phyloP scores from a whole-genome alignment of 179 eudicot species.

The Silene noctiflora region DNA sequence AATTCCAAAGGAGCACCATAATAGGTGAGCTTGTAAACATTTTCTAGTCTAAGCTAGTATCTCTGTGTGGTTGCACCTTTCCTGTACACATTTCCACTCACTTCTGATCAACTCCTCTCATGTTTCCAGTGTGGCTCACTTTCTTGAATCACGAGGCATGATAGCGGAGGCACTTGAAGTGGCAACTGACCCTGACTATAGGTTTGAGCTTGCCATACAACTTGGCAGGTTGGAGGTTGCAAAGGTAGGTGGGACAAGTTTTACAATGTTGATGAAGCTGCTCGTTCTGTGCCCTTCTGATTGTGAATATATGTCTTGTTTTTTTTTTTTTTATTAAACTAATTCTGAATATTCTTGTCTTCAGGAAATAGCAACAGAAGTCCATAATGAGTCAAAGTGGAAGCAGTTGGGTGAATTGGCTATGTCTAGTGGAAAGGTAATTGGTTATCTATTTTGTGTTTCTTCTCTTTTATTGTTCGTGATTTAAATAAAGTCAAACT shows the following conservation, averaged over 20 bases:
- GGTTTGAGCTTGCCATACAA: slow-evolving; percentile 96
- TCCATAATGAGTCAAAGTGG: slow-evolving; percentile 92
- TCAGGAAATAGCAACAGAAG: slow-evolving; percentile 86
- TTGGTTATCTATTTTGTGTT: not conserved
- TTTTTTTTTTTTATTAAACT: too few species aligned
- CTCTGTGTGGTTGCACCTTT: not conserved
- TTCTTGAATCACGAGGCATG: slow-evolving; percentile 95
- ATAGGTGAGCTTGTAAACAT: slow-evolving; percentile 44
- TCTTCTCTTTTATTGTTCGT: not conserved
- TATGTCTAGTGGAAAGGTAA: slow-evolving; percentile 92
- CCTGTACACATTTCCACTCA: not conserved
- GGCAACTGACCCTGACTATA: slow-evolving; percentile 94
- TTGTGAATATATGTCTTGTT: not conserved
- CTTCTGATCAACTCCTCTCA: not conserved
- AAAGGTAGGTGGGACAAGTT: slow-evolving; percentile 45
- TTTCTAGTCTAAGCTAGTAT: not conserved
- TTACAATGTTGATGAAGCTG: slow-evolving; percentile 11
- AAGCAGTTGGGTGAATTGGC: slow-evolving; percentile 98
- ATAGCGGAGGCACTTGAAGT: slow-evolving; percentile 88
- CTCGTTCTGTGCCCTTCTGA: slow-evolving; percentile 15
- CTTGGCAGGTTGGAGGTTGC: slow-evolving; percentile 88
- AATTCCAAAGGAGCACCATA: slow-evolving; percentile 93
- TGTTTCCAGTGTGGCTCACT: slow-evolving; percentile 72
- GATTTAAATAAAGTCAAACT: not conserved
- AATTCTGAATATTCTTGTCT: slow-evolving; percentile 14